phyloP scores from a whole-genome alignment of 2,329 filamentous ascomycete genomes.

The Monosporascus cannonballus region DNA sequence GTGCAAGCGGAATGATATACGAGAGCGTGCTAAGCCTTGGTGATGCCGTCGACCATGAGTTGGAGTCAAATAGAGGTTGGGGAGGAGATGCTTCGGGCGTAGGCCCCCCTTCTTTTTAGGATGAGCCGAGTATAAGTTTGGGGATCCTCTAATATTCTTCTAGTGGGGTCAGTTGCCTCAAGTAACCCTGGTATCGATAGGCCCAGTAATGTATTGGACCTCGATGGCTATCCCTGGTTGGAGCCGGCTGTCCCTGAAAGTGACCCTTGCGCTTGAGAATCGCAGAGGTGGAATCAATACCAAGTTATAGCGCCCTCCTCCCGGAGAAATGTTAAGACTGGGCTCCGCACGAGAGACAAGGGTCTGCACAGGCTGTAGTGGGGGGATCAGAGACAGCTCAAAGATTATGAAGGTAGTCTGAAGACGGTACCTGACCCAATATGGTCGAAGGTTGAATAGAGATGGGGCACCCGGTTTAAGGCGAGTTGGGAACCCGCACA shows the following conservation, averaged over 20 bases:
- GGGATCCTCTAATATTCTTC: constrained; percentile 30
- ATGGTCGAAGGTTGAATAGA: constrained; percentile 32
- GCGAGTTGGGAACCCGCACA: constrained; percentile 29
- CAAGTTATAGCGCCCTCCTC: constrained; percentile 34
- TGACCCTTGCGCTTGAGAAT: constrained; percentile 35
- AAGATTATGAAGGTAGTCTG: constrained; percentile 24
- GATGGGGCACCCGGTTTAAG: constrained; percentile 28
- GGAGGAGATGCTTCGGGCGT: constrained; percentile 13
- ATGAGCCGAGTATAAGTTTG: constrained; percentile 31
- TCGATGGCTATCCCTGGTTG: constrained; percentile 33
- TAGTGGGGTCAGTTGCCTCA: constrained; percentile 36
- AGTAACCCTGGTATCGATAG: constrained; percentile 32
- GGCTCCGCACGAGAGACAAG: constrained; percentile 35
- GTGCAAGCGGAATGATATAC: neutral
- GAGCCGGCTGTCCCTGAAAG: constrained; percentile 32
- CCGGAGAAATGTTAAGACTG: constrained; percentile 42
- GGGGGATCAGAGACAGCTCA: constrained; percentile 20
- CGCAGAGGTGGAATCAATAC: constrained; percentile 44
- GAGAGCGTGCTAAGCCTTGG: neutral
- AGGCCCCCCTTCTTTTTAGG: constrained; percentile 15
- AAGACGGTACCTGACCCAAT: constrained; percentile 34
- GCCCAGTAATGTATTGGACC: constrained; percentile 35
- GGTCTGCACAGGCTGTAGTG: constrained; percentile 31
- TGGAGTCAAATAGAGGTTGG: neutral
- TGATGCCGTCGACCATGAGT: neutral